Evolutionary conservation across 345 rosid genomes (phyloP), one percentile per base, ranked within the genome.

Genomic region (Kernera saxatilis): DNA sequence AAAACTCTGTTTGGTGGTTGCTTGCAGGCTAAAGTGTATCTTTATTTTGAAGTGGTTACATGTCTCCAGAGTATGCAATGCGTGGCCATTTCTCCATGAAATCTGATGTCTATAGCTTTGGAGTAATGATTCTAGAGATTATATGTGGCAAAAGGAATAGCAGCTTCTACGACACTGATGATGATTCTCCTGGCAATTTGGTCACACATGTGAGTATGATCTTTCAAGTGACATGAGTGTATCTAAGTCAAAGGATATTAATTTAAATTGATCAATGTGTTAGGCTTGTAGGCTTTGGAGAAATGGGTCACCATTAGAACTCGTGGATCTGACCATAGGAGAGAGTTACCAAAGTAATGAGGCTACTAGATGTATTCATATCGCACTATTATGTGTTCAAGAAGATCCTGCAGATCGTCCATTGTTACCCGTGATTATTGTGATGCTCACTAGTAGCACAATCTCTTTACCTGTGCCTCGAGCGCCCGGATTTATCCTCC

Each of bases 371-470:
- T 70, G 67, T 67, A 59, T 70, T 2, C 67, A 70, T 25, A 58
- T 70, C 2, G 67, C 67, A 1, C 30, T 59, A 0, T 37, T 58
- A 59, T 70, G 67, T 25, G 2, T 70, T 25, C 67, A 70, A 59
- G 67, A 70, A 48, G 29, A 70, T 48, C 74, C 30, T 26, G 22
- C 6, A 36, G 50, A 48, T 45, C 74, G 67, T 17, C 74, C 59
- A 15, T 3, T 71, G 32, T 63, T 86, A 80, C 66, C 72, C 3
- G 18, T 49, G 0, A 32, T 78, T 8, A 75, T 80, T 10, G 26
- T 82, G 11, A 71, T 77, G 81, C 82, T 82, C 1, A 77, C 67
- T 46, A 75, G 78, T 43, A 63, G 44, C 61, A 76, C 81, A 17
- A 19, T 52, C 2, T 45, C 73, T 32, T 69, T 80, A 11, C 74